Base-by-base conservation (phyloP, 2,329 filamentous ascomycete species). In the Epicoccum nigrum region DNA sequence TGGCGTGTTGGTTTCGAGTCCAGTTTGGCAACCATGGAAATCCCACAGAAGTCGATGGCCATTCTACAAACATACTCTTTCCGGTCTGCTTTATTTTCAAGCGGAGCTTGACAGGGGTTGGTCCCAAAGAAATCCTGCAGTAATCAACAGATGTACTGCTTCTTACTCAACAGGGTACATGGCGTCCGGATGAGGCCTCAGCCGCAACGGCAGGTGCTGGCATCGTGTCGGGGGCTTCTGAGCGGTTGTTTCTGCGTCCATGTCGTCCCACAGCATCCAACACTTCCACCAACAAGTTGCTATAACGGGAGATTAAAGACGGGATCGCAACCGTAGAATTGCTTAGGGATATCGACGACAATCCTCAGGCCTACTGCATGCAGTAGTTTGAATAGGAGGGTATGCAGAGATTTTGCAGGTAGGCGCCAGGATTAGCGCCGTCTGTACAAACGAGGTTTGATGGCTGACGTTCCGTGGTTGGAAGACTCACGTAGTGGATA, bases 401-500 rank as follows among this genome's bases (percentile, higher is more conserved):
- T 13, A 9, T 13, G 13, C 7, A 30, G 28, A 11, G 28, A 11
- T 11, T 25, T 7, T 4, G n/a, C 23, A 41, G 31, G 21, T 4
- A 9, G 16, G n/a, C 19, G 35, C n/a, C n/a, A 11, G 25, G 17
- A 7, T n/a, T 50, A 20, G 21, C 17, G 33, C 15, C 23, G 27
- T n/a, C 28, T 43, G 30, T 16, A n/a, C 17, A 27, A 30, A 35
- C 32, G 37, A 35, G 17, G 21, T 23, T 27, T 21, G 35, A 30
- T 33, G 15, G 30, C 19, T 50, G 25, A 20, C 13, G 40, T 50
- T 45, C 45, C 38, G 20, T 32, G 45, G 45, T 30, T 30, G 8
- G 8, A 23, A 17, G 33, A 34, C 20, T 40, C 35, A 27, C 16
- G 35, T 28, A 17, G 19, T 40, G 21, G 20, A 23, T 32, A 27